Evolutionary conservation across 2,329 filamentous ascomycete genomes (phyloP), one percentile per base, ranked within the genome.

Genomic region (Plenodomus lindquistii): DNA sequence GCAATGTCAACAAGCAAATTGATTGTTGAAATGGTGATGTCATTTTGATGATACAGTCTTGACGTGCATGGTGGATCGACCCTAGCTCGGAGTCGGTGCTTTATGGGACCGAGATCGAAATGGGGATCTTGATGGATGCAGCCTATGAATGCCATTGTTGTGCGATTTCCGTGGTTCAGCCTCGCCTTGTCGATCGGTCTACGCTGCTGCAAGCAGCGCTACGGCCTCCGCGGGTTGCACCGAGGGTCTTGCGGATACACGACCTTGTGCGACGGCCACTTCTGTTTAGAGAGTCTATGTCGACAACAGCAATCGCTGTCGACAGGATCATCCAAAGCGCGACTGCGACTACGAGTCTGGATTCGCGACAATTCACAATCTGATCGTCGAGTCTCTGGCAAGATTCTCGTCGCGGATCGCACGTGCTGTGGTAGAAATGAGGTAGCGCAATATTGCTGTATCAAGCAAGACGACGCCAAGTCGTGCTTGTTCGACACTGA

Each of bases 1-100:
- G 27, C 11, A 31, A 8, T 31, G 27, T 31, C 27, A 31, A 31
- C 27, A 31, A 22, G 29, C 18, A 40, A 37, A 36, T 45, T 34
- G 35, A 18, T 19, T 37, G 42, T 35, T 19, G 37, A 50, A 63
- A 44, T 63, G 54, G 48, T 63, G 58, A 61, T 57, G 60, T 63
- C 54, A 60, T 54, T 29, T 31, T 31, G 38, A 45, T 29, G 49
- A 45, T 46, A 22, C 19, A 40, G 37, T 40, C 27, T 15, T 31
- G 27, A 31, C 27, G 15, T 31, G 27, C 6, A 13, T 31, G 31
- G 42, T 46, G 37, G 37, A 44, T 40, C 43, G 40, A 36, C 36
- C 50, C 42, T 55, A 42, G 41, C 36, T 39, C 56, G 46, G 52
- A 38, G 46, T 57, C 58, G 56, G 58, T 31, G 48, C 40, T 41